Percentiles rank a stretch among this genome's conserved stretches.
Evolutionary conservation across 2,329 filamentous ascomycete genomes (phyloP).

Genomic region (Neofusicoccum kwambonambiense): DNA sequence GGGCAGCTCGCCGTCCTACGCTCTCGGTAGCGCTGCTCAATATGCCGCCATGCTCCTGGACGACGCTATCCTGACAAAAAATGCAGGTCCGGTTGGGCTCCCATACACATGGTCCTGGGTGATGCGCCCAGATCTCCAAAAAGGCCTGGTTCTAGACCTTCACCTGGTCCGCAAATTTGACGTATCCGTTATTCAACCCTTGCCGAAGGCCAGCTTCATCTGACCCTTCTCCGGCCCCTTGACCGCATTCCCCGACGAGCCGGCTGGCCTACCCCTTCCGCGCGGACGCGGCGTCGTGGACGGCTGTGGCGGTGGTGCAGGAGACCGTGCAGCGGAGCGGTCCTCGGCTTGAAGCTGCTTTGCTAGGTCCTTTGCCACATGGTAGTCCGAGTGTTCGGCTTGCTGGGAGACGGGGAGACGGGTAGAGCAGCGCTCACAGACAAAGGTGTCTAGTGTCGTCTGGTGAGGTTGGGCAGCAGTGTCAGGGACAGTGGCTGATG

Average conservation of each 20-base stretch:
- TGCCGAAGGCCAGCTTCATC: slow-evolving; percentile 45
- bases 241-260: slow-evolving; percentile 20
- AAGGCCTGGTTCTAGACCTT: neutral
- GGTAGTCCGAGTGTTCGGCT: slow-evolving; percentile 87
- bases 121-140: no score
- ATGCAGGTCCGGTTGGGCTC: no score
- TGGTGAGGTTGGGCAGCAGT: slow-evolving; percentile 23
- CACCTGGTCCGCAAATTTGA: neutral
- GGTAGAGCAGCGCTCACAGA: slow-evolving; percentile 66
- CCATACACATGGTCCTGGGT: neutral
- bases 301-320: slow-evolving; percentile 17
- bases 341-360: slow-evolving; percentile 49
- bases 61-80: neutral
- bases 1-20: neutral
- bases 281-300: slow-evolving; percentile 27
- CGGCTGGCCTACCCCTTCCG: slow-evolving; percentile 38
- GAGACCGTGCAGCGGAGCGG: slow-evolving; percentile 18
- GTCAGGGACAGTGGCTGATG: neutral
- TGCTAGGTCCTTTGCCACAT: slow-evolving; percentile 85
- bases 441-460: slow-evolving; percentile 36
- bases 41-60: neutral
- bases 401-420: slow-evolving; percentile 58
- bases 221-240: slow-evolving; percentile 44
- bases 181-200: slow-evolving; percentile 10
- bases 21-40: neutral